phyloP scores from a whole-genome alignment of 257 asterid species.

The Solanum lignicaule region DNA sequence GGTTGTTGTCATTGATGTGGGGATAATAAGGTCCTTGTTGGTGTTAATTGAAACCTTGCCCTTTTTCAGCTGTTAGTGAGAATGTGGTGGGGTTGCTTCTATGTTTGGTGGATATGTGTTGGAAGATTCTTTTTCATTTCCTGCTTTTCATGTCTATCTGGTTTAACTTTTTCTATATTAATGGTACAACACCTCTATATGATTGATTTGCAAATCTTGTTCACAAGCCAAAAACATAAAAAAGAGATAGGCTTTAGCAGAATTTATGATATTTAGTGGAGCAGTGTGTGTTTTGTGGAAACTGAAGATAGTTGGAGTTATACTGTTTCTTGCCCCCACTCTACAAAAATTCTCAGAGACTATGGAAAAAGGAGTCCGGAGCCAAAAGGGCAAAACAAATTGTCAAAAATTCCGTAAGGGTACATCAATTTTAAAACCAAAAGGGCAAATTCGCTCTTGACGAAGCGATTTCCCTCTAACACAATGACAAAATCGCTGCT shows the following conservation, averaged over 20 bases:
- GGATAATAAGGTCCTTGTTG: not conserved
- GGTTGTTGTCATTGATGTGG: not conserved
- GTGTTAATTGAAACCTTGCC: not conserved
- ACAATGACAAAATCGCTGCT: no score
- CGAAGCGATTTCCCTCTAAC: no score
- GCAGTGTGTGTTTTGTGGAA: not conserved
- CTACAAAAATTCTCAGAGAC: not conserved
- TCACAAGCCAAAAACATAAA: not conserved
- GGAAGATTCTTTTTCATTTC: conserved; percentile 13
- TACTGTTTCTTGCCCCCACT: not conserved
- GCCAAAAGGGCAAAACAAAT: no score
- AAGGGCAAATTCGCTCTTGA: no score
- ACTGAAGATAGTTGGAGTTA: not conserved
- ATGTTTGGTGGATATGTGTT: conserved; percentile 15
- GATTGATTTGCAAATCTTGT: not conserved
- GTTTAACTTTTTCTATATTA: not conserved
- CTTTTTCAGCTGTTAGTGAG: not conserved
- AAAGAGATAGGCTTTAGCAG: not conserved
- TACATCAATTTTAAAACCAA: no score
- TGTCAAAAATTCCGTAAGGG: no score
- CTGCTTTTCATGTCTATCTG: not conserved
- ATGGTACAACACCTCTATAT: not conserved
- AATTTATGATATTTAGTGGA: not conserved
- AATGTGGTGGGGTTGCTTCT: conserved; percentile 8
- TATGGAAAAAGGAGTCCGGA: not conserved